phyloP scores from a whole-genome alignment of 768 basidiomycete species.

The Artomyces pyxidatus region DNA sequence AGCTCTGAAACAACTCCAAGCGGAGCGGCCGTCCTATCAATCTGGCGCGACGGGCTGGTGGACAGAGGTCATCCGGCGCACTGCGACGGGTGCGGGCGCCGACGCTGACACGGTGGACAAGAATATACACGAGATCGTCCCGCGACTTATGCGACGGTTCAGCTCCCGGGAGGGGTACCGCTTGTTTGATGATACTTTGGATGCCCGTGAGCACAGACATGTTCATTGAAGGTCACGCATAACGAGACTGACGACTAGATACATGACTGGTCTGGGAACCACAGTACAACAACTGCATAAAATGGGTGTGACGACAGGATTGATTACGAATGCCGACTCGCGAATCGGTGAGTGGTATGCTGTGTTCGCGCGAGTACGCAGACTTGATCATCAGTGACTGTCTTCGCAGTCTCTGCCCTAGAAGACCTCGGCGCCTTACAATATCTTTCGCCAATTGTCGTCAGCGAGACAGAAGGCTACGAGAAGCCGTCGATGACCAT shows the following conservation, averaged over 20 bases:
- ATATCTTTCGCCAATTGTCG: conserved; percentile 44
- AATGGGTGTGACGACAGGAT: conserved; percentile 41
- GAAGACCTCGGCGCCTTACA: conserved; percentile 48
- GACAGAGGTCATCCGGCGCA: conserved; percentile 66
- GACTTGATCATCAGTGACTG: neutral
- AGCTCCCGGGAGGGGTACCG: conserved; percentile 64
- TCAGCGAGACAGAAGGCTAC: conserved; percentile 61
- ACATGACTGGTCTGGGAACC: neutral
- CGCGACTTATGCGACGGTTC: conserved; percentile 56
- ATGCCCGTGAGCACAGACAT: conserved; percentile 32
- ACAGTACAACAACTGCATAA: conserved; percentile 40
- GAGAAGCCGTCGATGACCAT: conserved; percentile 63
- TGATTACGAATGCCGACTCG: conserved; percentile 67
- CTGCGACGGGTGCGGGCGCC: conserved; percentile 70
- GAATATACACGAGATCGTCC: conserved; percentile 48
- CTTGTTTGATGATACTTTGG: conserved; percentile 43
- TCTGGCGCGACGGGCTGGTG: conserved; percentile 59
- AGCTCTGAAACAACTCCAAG: conserved; percentile 48
- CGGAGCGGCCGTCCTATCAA: conserved; percentile 50
- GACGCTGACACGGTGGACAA: conserved; percentile 45
- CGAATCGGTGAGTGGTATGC: conserved; percentile 51
- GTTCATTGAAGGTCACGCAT: neutral
- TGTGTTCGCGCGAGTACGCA: neutral
- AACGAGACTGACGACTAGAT: neutral
- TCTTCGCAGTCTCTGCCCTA: conserved; percentile 35